These are phyloP conservation scores for Boletus edulis DNA, from an alignment of 768 basidiomycete species.

Conservation along the genomic window DNA sequence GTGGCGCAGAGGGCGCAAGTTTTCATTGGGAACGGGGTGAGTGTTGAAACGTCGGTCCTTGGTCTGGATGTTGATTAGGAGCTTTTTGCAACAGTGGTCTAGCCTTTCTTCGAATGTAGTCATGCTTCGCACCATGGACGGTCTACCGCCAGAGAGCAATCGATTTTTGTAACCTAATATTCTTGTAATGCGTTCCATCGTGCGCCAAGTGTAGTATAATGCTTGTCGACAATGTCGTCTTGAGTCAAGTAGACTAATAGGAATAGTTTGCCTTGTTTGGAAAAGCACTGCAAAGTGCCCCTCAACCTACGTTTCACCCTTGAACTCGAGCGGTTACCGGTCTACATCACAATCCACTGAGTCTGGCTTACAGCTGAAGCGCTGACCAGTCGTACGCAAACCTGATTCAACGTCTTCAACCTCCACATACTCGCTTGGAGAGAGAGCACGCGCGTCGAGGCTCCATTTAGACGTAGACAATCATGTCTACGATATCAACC, in stretches of 20 bases:
- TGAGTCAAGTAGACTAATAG: background rate
- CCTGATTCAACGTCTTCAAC: background rate
- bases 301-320: conserved; percentile 7
- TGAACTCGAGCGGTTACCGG: background rate
- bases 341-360: conserved; percentile 5
- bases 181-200: background rate
- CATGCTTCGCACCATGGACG: conserved; percentile 35
- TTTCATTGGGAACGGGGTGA: conserved; percentile 52
- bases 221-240: no score
- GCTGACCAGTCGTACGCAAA: background rate
- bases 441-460: background rate
- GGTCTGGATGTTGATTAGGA: background rate
- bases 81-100: conserved; percentile 32
- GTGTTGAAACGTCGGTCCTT: conserved; percentile 11
- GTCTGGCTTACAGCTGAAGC: conserved; percentile 1
- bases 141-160: conserved; percentile 26
- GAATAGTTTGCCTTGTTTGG: conserved; percentile 14
- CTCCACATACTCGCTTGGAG: background rate
- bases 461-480: conserved; percentile 1
- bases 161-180: conserved; percentile 31
- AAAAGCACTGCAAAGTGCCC: conserved; percentile 5
- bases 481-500: conserved; percentile 81
- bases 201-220: background rate
- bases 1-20: conserved; percentile 44
- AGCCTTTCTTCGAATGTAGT: conserved; percentile 40